Evolutionary conservation across 2,329 filamentous ascomycete genomes (phyloP), one percentile per base, ranked within the genome.

Genomic region (Verticillium nubilum): DNA sequence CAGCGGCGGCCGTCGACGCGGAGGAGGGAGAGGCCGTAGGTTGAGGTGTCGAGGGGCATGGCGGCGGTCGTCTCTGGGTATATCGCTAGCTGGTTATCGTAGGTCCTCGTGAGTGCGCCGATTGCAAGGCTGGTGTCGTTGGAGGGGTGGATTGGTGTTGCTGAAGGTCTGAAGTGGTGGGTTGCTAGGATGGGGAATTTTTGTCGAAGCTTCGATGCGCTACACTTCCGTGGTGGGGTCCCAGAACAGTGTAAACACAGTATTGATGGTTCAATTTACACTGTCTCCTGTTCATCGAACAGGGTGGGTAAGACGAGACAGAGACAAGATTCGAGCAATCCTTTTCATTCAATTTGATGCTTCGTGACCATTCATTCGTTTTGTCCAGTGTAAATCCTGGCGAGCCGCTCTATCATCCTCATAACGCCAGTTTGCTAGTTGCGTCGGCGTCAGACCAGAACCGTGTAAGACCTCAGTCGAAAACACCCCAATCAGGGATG

Each of bases 11-110:
- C 90, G 70, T 90, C 94, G 65, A 91, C 87, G 70, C 90, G 89
- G 63, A 93, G 83, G 58, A 95, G 89, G 63, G 92, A 92, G 63
- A 97, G 86, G 56, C 87, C 86, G 80, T 97, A 98, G 57, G 91
- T 92, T 13, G 91, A 94, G 7, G 92, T 97, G 76, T 97, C 94
- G 73, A 98, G 91, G 60, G 94, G 93, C 94, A 97, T 97, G 66
- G 64, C 76, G 62, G 54, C 9, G 42, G n/a, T 12, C 42, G 4
- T 12, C 9, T 25, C 42, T 31, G 29, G 29, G 19, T 47, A 2
- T 23, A 47, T n/a, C n/a, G n/a, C n/a, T n/a, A n/a, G n/a, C n/a
- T 47, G 19, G 3, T 12, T 25, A 31, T 31, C 29, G 29, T 13
- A 5, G 42, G 42, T 7, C n/a, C 3, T 13, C 23, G n/a, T 13